Evolutionary conservation across 129 eudicot genomes (phyloP).

Genomic region (Mikania micrantha): DNA sequence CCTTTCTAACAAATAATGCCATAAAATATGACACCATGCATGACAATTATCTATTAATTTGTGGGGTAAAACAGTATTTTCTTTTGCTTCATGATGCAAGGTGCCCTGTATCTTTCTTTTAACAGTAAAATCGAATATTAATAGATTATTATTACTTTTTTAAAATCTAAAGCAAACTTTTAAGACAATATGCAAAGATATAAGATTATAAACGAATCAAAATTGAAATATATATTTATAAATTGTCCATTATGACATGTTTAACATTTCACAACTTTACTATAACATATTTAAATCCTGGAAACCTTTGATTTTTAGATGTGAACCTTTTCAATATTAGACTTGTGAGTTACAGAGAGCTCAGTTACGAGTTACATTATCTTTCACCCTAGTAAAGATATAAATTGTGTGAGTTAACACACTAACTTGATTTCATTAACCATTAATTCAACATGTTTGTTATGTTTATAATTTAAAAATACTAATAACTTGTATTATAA

Average conservation of each 20-base stretch:
- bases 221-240: no score
- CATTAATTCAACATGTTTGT: no score
- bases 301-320: neutral
- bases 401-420: neutral
- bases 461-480: neutral
- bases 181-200: neutral
- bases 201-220: no score
- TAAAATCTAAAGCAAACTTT: neutral
- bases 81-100: neutral
- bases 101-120: neutral
- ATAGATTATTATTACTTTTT: neutral
- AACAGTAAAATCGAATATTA: neutral
- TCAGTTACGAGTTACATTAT: no score
- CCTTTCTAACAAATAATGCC: constrained; percentile 1
- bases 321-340: neutral
- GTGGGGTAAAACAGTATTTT: neutral
- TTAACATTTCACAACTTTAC: neutral
- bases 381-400: neutral
- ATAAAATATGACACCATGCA: constrained; percentile 12
- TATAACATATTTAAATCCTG: neutral
- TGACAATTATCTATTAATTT: constrained; percentile 4
- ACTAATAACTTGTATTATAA: neutral
- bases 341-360: neutral
- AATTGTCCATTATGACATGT: neutral
- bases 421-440: neutral